Evolutionary conservation across 768 basidiomycete species (phyloP), one percentile per base, ranked within the genome.

Genomic region (Naematelia encephala): DNA sequence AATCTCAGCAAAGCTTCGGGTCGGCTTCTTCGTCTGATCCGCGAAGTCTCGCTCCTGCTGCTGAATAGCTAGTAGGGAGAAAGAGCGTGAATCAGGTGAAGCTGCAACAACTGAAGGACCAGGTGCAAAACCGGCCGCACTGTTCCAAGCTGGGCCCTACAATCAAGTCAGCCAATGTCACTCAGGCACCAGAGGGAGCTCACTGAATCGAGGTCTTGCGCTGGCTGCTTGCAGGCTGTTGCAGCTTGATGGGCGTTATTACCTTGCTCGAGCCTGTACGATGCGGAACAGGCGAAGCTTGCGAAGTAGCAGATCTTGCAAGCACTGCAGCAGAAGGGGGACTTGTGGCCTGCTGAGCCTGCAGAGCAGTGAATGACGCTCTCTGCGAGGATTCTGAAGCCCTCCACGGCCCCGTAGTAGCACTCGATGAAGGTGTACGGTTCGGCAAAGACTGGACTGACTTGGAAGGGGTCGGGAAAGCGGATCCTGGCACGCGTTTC

Each of bases 21-120:
- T 83, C 59, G 82, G 83, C 4, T 71, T 70, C 48, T 56, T 62
- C 0, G 68, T 63, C 62, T 78, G 79, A 57, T 86, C 83, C 2
- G 65, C 63, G 11, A 60, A 63, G 60, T 85, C 82, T 43, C 83
- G 81, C 73, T 92, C 88, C 45, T 86, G 79, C 72, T 85, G 82
- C 73, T 94, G 92, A 52, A 96, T 96, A n/a, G 86, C 89, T 0
- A 84, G 80, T 42, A 94, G 85, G 0, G 91, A 91, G 57, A 86
- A 79, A 0, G 68, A 57, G n/a, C 54, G 58, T 2, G 60, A 19
- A 19, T 59, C 63, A 3, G 77, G 66, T 0, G 75, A 63, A 10
- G 61, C 44, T 1, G 63, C 57, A 13, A 65, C 42, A 29, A 60
- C 55, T 14, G 57, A 53, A 13, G 60, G 54, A 27, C 50, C 62